Percentiles rank a stretch among this genome's conserved stretches.
phyloP scores from a whole-genome alignment of 176 grass and related monocot species.

The Elymus sibiricus region DNA sequence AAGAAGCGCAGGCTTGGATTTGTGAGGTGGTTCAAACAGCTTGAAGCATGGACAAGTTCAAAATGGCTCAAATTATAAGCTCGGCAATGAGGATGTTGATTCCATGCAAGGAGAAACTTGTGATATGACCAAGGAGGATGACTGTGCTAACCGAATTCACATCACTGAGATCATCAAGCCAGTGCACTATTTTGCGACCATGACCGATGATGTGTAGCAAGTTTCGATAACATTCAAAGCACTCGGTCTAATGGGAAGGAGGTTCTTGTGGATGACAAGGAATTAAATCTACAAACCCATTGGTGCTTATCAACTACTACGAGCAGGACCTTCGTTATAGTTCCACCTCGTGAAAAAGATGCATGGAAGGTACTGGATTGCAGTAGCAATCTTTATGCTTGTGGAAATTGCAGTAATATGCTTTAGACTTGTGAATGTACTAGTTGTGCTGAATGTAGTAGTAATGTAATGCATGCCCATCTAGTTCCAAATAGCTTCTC shows the following conservation, averaged over 20 bases:
- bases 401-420: no score
- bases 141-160: conserved; percentile 25
- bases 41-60: conserved; percentile 14
- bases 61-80: conserved; percentile 30
- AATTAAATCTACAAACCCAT: conserved; percentile 2
- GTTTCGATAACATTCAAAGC: conserved; percentile 36
- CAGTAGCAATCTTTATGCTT: neutral
- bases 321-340: conserved; percentile 79
- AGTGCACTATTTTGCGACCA: conserved; percentile 47
- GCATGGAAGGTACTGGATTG: neutral
- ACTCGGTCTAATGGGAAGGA: conserved; percentile 56
- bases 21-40: conserved; percentile 74
- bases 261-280: conserved; percentile 68
- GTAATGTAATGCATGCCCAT: neutral
- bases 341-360: conserved; percentile 48
- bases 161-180: conserved; percentile 79
- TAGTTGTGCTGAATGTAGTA: no score
- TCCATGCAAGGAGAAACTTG: conserved; percentile 56
- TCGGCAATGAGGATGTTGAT: conserved; percentile 38
- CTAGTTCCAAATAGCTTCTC: neutral
- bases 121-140: conserved; percentile 41
- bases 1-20: conserved; percentile 92
- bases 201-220: conserved; percentile 65
- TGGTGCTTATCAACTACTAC: conserved; percentile 39
- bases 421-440: no score